These are phyloP conservation scores for Acephala macrosclerotiorum DNA, from an alignment of 2,329 filamentous ascomycete genomes.

Conservation along the genomic window DNA sequence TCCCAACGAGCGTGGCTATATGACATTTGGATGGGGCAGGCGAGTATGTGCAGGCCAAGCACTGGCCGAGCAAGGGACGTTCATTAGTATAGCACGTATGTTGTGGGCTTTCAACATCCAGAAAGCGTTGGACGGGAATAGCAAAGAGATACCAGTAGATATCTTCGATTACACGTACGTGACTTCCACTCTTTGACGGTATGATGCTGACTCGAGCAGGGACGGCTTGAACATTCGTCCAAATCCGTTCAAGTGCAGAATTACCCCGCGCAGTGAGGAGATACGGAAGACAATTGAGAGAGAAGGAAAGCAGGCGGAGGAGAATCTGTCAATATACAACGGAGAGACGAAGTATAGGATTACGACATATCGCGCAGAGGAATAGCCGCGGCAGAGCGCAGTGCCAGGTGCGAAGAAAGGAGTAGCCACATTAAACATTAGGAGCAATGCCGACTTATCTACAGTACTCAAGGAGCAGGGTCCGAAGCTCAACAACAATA, in stretches of 20 bases:
- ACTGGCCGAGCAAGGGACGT: slow-evolving; percentile 50
- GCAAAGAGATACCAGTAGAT: slow-evolving; percentile 31
- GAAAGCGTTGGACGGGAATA: slow-evolving; percentile 24
- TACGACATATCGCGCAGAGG: slow-evolving; percentile 19
- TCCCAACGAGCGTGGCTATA: slow-evolving; percentile 65
- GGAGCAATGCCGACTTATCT: not conserved
- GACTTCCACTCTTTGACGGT: slow-evolving; percentile 30
- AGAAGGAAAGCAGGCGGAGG: slow-evolving; percentile 26
- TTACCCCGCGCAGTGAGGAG: slow-evolving; percentile 38
- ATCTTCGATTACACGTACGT: slow-evolving; percentile 39
- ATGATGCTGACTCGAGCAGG: slow-evolving; percentile 14
- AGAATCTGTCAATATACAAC: slow-evolving; percentile 25
- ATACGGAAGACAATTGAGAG: slow-evolving; percentile 24
- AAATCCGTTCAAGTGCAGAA: slow-evolving; percentile 43
- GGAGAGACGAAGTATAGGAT: slow-evolving; percentile 29
- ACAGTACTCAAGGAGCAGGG: not conserved
- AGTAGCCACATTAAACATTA: not conserved
- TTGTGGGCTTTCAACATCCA: slow-evolving; percentile 29
- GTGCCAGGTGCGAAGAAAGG: not conserved
- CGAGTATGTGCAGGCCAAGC: slow-evolving; percentile 57
- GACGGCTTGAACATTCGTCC: slow-evolving; percentile 34
- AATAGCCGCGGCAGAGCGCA: not conserved
- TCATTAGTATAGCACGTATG: slow-evolving; percentile 25
- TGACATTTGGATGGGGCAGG: slow-evolving; percentile 59
- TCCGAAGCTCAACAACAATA: not conserved